Evolutionary conservation across 129 eudicot genomes (phyloP).

Genomic region (Cynara cardunculus): DNA sequence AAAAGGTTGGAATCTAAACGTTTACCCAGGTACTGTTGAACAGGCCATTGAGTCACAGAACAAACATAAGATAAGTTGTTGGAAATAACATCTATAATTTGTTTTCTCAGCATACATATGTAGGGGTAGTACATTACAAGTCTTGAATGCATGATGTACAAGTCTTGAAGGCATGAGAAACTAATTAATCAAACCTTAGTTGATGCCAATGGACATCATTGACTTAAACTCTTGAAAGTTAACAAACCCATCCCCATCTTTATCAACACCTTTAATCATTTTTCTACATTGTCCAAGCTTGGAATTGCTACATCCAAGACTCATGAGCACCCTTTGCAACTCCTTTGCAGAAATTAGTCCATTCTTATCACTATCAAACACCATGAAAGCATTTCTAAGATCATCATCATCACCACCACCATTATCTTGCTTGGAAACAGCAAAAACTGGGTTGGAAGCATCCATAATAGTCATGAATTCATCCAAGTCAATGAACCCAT

Average conservation of each 20-base stretch:
- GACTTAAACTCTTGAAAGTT: conserved; percentile 71
- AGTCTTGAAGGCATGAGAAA: conserved; percentile 1
- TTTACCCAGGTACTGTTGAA: no score
- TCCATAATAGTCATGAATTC: conserved; percentile 61
- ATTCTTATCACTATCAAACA: conserved; percentile 73
- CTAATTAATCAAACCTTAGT: conserved; percentile 17
- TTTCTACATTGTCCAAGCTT: conserved; percentile 52
- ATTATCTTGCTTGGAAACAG: conserved; percentile 17
- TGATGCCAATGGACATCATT: conserved; percentile 61
- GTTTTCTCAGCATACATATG: conserved; percentile 7
- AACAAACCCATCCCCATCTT: conserved; percentile 88
- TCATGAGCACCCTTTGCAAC: conserved; percentile 55
- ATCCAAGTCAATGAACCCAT: conserved; percentile 74
- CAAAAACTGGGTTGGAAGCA: conserved; percentile 16
- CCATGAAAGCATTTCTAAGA: conserved; percentile 52
- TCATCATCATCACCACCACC: conserved; percentile 31
- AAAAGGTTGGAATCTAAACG: neutral
- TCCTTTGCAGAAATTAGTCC: conserved; percentile 73
- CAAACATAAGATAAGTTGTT: neutral
- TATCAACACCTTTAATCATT: conserved; percentile 81
- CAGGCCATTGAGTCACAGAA: neutral
- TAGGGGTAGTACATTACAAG: neutral
- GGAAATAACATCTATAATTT: neutral
- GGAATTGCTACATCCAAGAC: conserved; percentile 59
- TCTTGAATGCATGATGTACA: conserved; percentile 21